Evolutionary conservation across 2,329 filamentous ascomycete species (phyloP).

Genomic region (Plenodomus lindquistii): DNA sequence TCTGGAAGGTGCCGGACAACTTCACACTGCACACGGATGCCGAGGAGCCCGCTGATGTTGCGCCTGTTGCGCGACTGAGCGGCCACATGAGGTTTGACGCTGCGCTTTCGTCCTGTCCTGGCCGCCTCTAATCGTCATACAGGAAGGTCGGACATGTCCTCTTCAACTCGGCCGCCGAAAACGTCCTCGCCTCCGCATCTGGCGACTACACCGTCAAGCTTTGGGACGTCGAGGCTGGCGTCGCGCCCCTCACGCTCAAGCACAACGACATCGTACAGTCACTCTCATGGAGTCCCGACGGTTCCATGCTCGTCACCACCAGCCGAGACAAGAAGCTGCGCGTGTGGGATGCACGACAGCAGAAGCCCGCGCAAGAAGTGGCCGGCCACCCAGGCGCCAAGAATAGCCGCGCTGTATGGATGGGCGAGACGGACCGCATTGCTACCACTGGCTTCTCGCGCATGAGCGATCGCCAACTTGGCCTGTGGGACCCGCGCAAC

Average conservation of each 20-base stretch:
- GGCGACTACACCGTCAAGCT: constrained; percentile 94
- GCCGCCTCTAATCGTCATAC: constrained; percentile 22
- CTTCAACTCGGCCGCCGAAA: constrained; percentile 95
- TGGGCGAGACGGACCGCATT: constrained; percentile 95
- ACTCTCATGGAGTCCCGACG: constrained; percentile 91
- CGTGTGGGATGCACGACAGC: constrained; percentile 95
- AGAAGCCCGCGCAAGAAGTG: constrained; percentile 82
- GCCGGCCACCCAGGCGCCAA: constrained; percentile 90
- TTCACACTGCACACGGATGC: constrained; percentile 83
- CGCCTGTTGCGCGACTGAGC: constrained; percentile 77
- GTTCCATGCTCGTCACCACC: constrained; percentile 84
- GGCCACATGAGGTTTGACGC: constrained; percentile 78
- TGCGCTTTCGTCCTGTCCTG: not conserved
- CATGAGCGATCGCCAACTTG: constrained; percentile 97
- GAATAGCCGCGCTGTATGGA: constrained; percentile 95
- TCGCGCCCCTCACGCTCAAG: constrained; percentile 74
- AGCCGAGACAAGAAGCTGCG: constrained; percentile 98
- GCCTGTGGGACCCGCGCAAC: constrained; percentile 89
- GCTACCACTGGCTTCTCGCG: constrained; percentile 96
- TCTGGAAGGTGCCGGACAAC: constrained; percentile 90
- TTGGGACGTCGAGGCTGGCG: constrained; percentile 86
- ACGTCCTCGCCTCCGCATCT: constrained; percentile 91
- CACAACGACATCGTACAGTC: constrained; percentile 93
- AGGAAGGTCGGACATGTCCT: constrained; percentile 98
- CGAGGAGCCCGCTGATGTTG: constrained; percentile 80